phyloP scores from a whole-genome alignment of 441 rosid genomes.

The Pelargonium hybrid region DNA sequence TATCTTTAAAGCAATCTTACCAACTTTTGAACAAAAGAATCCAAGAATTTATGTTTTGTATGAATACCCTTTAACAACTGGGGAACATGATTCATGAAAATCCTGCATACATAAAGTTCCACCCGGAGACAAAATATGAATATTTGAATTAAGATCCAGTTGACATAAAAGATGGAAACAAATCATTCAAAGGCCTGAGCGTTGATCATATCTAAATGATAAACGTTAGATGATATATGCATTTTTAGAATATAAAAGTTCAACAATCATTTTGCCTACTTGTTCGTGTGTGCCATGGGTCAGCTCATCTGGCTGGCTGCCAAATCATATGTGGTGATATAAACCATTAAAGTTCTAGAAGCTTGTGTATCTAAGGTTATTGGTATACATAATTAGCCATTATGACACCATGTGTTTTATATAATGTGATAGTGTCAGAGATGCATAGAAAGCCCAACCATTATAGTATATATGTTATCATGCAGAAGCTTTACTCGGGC shows the following conservation, averaged over 20 bases:
- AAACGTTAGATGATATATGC: not conserved
- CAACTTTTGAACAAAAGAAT: conserved; percentile 49
- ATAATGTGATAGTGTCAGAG: not conserved
- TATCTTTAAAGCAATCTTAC: conserved; percentile 31
- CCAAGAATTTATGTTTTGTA: conserved; percentile 37
- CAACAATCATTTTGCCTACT: not conserved
- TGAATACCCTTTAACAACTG: conserved; percentile 41
- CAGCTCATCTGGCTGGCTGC: not conserved
- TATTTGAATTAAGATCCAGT: not conserved
- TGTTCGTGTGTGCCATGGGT: not conserved
- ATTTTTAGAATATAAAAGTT: too few relatives aligned
- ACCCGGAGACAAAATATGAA: not conserved
- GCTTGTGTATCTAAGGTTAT: not conserved
- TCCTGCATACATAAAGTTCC: conserved; percentile 41
- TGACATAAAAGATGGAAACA: not conserved
- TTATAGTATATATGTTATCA: not conserved
- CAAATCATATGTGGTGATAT: not conserved
- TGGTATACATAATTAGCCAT: not conserved
- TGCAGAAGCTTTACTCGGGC: not conserved
- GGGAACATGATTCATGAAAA: conserved; percentile 66
- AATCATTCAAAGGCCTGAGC: not conserved
- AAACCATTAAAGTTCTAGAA: not conserved
- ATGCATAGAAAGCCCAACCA: not conserved
- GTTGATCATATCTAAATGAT: not conserved
- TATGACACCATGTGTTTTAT: too few relatives aligned